Base-by-base conservation (phyloP, 768 basidiomycete genomes). In the Pisolithus sp. region DNA sequence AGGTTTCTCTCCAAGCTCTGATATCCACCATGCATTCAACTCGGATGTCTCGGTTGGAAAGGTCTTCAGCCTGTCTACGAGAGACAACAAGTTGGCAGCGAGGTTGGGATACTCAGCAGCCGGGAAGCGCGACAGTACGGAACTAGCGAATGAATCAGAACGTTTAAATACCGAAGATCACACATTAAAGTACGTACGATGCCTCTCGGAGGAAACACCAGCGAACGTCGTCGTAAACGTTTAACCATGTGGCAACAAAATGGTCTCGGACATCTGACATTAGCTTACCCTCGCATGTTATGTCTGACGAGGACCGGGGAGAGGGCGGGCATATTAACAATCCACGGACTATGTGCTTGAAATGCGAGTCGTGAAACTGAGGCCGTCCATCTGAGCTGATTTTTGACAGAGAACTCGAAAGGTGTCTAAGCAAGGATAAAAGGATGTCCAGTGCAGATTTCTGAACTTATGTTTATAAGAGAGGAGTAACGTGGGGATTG, bases 151-250 rank as follows among this genome's bases (percentile, higher is more conserved):
- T 4, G 21, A 39, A 18, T 10, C 23, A 51, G 8, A 53, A 21
- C 41, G 45, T 53, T 34, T 56, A 36, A 50, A 10, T 23, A 18
- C 21, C 26, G 30, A 5, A 9, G 28, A 42, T 46, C 39, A 41
- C 39, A 37, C 51, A 18, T 17, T 44, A 20, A n/a, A 49, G 21
- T 18, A 31, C 79, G 53, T 66, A 87, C 90, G 75, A 79, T 50
- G 86, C 75, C 61, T 93, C 88, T 40, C 86, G 78, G 31, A 95
- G 76, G 72, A 92, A 93, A 71, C 87, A 89, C 88, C 88, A 94
- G 53, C 92, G 80, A 30, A 94, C 72, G 60, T 95, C 92, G 60
- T 91, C 87, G 63, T 88, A 62, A 12, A 86, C 80, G 56, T 81
- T 83, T 58, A 90, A 76, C 83, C 86, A 93, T 13, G 77, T 83